A percentile compares a stretch with the other conserved stretches of the same genome.
Evolutionary conservation across 2,329 filamentous ascomycete genomes (phyloP).

Genomic region (Penicillium sp.): DNA sequence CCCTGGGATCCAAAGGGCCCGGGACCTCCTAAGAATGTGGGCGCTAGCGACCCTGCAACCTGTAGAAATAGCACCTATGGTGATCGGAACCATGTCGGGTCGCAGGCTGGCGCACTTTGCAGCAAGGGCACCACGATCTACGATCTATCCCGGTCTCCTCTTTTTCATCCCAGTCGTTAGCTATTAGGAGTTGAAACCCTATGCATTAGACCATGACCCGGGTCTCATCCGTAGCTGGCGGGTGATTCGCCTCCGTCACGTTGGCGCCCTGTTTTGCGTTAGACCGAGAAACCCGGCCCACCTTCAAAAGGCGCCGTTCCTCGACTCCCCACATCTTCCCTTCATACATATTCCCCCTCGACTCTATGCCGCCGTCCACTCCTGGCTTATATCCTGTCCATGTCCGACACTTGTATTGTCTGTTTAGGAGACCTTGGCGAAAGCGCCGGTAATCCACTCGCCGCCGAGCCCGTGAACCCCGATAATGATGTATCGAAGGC

Average conservation of each 20-base stretch:
- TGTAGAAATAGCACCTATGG: background rate
- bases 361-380: constrained; percentile 26
- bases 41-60: background rate
- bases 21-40: background rate
- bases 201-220: constrained; percentile 1
- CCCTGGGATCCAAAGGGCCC: background rate
- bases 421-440: constrained; percentile 68
- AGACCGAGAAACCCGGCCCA: constrained; percentile 34
- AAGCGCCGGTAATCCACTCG: constrained; percentile 52
- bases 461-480: constrained; percentile 44
- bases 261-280: constrained; percentile 40
- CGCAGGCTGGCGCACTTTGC: background rate
- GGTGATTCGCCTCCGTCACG: constrained; percentile 35
- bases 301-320: constrained; percentile 43
- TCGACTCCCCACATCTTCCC: constrained; percentile 24
- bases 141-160: background rate
- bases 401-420: constrained; percentile 70
- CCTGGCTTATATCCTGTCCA: constrained; percentile 37
- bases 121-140: constrained; percentile 8
- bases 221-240: constrained; percentile 17
- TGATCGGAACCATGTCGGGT: background rate
- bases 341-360: constrained; percentile 21
- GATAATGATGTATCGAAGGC: constrained; percentile 30
- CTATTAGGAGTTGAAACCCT: background rate
- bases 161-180: background rate